phyloP scores from a whole-genome alignment of 345 rosid genomes.

The Pistacia atlantica region DNA sequence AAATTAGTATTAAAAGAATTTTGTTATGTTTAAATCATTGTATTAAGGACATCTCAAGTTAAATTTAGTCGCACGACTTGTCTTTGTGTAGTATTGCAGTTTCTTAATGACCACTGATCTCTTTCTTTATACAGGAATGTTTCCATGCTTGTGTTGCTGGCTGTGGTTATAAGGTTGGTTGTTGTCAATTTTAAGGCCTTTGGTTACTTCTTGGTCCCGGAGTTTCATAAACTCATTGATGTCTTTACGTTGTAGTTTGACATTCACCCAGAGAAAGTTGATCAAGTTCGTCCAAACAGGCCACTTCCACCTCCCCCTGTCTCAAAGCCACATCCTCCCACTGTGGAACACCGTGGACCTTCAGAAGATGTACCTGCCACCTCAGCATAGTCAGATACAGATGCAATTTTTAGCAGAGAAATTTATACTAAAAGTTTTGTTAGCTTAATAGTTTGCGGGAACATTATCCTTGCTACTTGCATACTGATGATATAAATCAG shows the following conservation, averaged over 20 bases:
- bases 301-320: constrained; percentile 56
- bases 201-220: constrained; percentile 4
- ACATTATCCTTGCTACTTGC: constrained; percentile 10
- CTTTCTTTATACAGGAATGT: constrained; percentile 60
- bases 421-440: background rate
- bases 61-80: background rate
- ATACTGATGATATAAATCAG: constrained; percentile 8
- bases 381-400: constrained; percentile 56
- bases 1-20: no score
- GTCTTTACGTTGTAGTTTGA: constrained; percentile 57
- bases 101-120: background rate
- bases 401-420: background rate
- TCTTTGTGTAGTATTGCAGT: background rate
- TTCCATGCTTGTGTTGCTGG: constrained; percentile 90
- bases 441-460: constrained; percentile 12
- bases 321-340: constrained; percentile 35
- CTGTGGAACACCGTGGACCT: constrained; percentile 31
- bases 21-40: background rate
- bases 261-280: constrained; percentile 45
- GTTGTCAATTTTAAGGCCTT: background rate
- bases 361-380: constrained; percentile 68
- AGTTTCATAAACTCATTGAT: constrained; percentile 4
- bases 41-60: background rate
- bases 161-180: constrained; percentile 82
- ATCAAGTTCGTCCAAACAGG: constrained; percentile 65